Conservation (phyloP, 2,329 filamentous ascomycete species). For the Periconia sp. region DNA sequence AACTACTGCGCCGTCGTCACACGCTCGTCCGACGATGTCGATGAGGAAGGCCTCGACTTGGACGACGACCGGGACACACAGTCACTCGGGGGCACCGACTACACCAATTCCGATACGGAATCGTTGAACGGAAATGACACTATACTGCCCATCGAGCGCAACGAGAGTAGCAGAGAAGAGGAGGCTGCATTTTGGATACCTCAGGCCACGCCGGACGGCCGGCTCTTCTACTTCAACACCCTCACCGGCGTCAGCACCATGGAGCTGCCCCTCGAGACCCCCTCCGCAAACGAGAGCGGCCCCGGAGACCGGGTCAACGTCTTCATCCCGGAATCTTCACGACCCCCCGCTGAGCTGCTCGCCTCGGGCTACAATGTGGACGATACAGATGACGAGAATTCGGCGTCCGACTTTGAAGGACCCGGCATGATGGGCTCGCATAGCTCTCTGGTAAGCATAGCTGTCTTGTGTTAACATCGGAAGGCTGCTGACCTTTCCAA, state of each 20-base stretch:
- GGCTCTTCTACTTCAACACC: slow-evolving; percentile 97
- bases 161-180: slow-evolving; percentile 70
- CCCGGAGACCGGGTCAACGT: slow-evolving; percentile 89
- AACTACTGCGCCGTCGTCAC: slow-evolving; percentile 94
- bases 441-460: slow-evolving; percentile 68
- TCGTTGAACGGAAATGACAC: slow-evolving; percentile 46
- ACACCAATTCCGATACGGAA: slow-evolving; percentile 54
- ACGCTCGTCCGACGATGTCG: slow-evolving; percentile 73
- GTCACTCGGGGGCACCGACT: slow-evolving; percentile 50
- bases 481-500: slow-evolving; percentile 20
- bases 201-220: slow-evolving; percentile 90
- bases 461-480: slow-evolving; percentile 7
- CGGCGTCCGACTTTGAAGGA: slow-evolving; percentile 81
- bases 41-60: slow-evolving; percentile 65
- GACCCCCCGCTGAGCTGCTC: slow-evolving; percentile 90
- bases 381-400: slow-evolving; percentile 87
- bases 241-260: slow-evolving; percentile 93
- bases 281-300: slow-evolving; percentile 80
- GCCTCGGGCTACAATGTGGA: slow-evolving; percentile 82
- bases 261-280: slow-evolving; percentile 92
- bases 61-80: slow-evolving; percentile 55
- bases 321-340: slow-evolving; percentile 84
- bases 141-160: slow-evolving; percentile 71
- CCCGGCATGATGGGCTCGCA: slow-evolving; percentile 74
- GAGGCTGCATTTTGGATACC: slow-evolving; percentile 98